Evolutionary conservation across 1,284 basidiomycete genomes (phyloP).

Genomic region (Vanrija pseudolonga): DNA sequence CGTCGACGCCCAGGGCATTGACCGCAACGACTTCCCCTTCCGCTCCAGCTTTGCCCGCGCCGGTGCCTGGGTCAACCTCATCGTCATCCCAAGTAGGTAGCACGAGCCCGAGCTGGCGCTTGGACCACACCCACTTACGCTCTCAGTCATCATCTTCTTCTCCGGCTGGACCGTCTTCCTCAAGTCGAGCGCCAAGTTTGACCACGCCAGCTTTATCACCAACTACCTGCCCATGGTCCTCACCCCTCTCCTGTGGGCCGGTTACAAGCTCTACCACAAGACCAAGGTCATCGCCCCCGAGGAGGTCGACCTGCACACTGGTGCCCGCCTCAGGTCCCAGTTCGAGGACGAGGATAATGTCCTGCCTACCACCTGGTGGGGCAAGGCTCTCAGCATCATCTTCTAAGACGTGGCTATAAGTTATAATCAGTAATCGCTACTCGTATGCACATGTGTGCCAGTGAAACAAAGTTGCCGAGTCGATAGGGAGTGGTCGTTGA

Average conservation of each 20-base stretch:
- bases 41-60: constrained; percentile 8
- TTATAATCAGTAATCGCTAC: too few species aligned
- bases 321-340: too few species aligned
- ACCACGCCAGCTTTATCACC: constrained; percentile 13
- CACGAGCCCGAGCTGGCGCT: too few species aligned
- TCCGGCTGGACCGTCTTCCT: constrained; percentile 28
- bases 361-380: too few species aligned
- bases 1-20: constrained; percentile 63
- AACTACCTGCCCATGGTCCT: constrained; percentile 67
- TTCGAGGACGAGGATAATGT: too few species aligned
- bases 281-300: constrained; percentile 8
- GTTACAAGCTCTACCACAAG: constrained; percentile 21
- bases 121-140: too few species aligned
- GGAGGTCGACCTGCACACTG: constrained; percentile 12
- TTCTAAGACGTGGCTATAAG: too few species aligned
- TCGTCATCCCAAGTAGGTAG: constrained; percentile 6
- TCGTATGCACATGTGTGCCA: too few species aligned
- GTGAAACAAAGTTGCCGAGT: too few species aligned
- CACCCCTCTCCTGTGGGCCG: constrained; percentile 68
- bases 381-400: too few species aligned
- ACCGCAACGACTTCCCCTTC: constrained; percentile 21
- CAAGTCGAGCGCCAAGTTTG: not conserved
- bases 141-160: constrained; percentile 19
- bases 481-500: too few species aligned
- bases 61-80: constrained; percentile 9